phyloP scores from a whole-genome alignment of 2,329 filamentous ascomycete species.

The Aspergillus bombycis region DNA sequence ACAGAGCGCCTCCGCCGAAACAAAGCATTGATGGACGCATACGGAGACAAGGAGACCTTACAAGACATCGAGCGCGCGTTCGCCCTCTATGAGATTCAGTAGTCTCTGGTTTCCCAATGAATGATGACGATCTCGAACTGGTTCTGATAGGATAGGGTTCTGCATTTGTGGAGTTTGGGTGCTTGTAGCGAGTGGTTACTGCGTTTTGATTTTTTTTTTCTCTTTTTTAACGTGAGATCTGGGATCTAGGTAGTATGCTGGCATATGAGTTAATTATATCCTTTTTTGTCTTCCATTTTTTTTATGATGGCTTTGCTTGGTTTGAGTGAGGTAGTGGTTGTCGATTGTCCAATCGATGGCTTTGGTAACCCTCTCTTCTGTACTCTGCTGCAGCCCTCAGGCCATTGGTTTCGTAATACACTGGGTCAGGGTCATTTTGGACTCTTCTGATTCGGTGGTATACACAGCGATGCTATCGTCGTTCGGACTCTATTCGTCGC shows the following conservation, averaged over 20 bases:
- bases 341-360: neutral
- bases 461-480: neutral
- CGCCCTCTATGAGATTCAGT: conserved; percentile 48
- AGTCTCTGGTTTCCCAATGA: neutral
- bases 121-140: conserved; percentile 1
- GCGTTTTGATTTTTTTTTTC: neutral
- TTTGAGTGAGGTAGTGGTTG: neutral
- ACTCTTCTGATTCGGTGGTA: neutral
- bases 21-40: conserved; percentile 49
- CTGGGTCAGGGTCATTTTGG: no score
- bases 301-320: neutral
- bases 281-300: neutral
- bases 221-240: neutral
- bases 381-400: neutral
- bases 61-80: conserved; percentile 50
- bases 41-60: conserved; percentile 48
- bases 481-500: neutral
- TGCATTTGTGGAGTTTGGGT: neutral
- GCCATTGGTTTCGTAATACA: neutral
- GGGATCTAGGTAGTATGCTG: neutral
- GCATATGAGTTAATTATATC: neutral
- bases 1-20: conserved; percentile 41
- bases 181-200: neutral
- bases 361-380: neutral
- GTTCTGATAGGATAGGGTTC: neutral